These are phyloP conservation scores for Ceratocystis huliohia DNA, from an alignment of 2,329 filamentous ascomycete genomes.

Conservation along the genomic window DNA sequence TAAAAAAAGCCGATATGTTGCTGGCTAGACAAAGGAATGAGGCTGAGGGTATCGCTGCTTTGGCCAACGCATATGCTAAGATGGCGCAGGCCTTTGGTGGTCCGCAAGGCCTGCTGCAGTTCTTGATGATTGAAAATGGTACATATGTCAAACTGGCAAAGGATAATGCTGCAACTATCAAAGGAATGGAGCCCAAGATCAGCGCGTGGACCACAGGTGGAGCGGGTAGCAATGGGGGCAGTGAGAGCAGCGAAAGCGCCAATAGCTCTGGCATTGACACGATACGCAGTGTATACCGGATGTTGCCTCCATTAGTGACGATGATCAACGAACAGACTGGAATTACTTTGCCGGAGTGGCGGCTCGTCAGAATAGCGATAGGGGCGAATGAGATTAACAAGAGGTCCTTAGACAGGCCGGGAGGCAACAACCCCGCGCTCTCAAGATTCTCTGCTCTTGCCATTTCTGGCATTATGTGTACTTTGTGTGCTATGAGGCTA, in stretches of 20 bases:
- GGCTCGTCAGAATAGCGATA: conserved; percentile 40
- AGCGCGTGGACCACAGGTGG: conserved; percentile 76
- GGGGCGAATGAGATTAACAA: conserved; percentile 24
- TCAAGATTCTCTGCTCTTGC: neutral
- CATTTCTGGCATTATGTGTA: too few species aligned
- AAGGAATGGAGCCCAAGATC: conserved; percentile 76
- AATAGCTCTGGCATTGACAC: conserved; percentile 37
- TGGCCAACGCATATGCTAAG: conserved; percentile 67
- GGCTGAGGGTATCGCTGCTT: conserved; percentile 62
- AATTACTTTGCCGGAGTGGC: conserved; percentile 67
- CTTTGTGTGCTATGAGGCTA: neutral
- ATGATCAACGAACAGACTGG: conserved; percentile 86
- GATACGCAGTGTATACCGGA: conserved; percentile 74
- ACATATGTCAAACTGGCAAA: conserved; percentile 66
- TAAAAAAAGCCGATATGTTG: conserved; percentile 46
- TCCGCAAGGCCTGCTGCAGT: conserved; percentile 64
- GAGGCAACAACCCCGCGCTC: neutral
- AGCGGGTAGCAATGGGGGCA: conserved; percentile 31
- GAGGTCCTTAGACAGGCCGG: conserved; percentile 9
- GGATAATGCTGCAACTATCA: conserved; percentile 63
- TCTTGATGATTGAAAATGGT: conserved; percentile 76
- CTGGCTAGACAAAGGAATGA: too few species aligned
- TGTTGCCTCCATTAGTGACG: conserved; percentile 65
- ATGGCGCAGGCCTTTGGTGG: conserved; percentile 64
- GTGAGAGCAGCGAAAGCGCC: conserved; percentile 24